These are phyloP conservation scores for Aureobasidium lini DNA, from an alignment of 2,329 filamentous ascomycete species.

Conservation along the genomic window DNA sequence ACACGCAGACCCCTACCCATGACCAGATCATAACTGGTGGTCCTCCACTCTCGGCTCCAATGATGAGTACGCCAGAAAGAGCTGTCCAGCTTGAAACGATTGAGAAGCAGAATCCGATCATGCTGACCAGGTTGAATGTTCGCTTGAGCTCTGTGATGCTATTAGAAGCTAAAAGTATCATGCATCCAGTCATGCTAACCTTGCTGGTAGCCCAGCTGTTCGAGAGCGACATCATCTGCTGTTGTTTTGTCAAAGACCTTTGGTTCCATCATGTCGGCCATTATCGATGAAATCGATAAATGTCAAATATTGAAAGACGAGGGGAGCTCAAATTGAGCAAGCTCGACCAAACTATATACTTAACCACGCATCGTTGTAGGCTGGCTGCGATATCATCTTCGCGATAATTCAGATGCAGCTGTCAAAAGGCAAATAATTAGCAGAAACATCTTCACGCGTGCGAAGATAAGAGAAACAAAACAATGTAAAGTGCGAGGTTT, in stretches of 20 bases:
- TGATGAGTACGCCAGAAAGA: constrained; percentile 48
- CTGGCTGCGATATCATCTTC: neutral
- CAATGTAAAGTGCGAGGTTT: neutral
- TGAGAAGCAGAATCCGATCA: constrained; percentile 53
- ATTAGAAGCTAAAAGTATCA: neutral
- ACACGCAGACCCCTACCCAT: constrained; percentile 46
- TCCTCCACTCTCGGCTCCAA: constrained; percentile 49
- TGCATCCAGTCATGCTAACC: constrained; percentile 19
- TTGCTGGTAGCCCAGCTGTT: constrained; percentile 35
- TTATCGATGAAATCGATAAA: neutral
- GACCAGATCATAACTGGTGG: constrained; percentile 54
- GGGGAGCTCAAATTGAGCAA: neutral
- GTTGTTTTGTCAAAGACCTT: constrained; percentile 12
- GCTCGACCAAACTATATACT: neutral
- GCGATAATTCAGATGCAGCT: neutral
- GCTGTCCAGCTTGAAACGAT: constrained; percentile 54
- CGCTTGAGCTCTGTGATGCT: constrained; percentile 45
- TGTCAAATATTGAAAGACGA: neutral
- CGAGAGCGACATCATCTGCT: constrained; percentile 33
- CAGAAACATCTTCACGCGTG: neutral
- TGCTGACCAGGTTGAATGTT: constrained; percentile 48
- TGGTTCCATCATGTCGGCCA: neutral
- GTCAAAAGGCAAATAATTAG: neutral
- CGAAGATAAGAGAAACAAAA: neutral
- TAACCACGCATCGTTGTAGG: neutral